These are phyloP conservation scores for Purshia tridentata DNA, from an alignment of 306 rosid genomes.

Conservation along the genomic window DNA sequence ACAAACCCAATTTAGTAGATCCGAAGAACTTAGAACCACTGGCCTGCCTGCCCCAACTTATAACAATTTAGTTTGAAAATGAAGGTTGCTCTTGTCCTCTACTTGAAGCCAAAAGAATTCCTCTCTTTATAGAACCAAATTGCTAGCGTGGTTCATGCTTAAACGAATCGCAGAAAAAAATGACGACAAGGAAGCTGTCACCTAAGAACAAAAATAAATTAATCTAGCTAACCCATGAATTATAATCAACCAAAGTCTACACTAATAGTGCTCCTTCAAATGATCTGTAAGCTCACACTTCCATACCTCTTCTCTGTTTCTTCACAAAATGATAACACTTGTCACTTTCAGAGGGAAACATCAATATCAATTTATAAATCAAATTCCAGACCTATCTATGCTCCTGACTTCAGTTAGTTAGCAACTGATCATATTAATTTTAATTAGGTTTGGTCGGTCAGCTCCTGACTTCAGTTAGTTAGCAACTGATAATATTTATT, in stretches of 20 bases:
- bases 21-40: neutral
- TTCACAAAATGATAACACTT: conserved; percentile 33
- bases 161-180: conserved; percentile 18
- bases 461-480: too few species aligned
- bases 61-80: neutral
- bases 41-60: neutral
- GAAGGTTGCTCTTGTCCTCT: conserved; percentile 2
- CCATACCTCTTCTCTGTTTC: neutral
- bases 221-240: neutral
- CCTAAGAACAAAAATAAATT: too few species aligned
- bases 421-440: too few species aligned
- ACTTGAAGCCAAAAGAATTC: conserved; percentile 3
- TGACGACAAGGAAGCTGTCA: conserved; percentile 19
- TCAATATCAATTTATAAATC: conserved; percentile 5
- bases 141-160: conserved; percentile 18
- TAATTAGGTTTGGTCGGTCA: too few species aligned
- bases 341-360: conserved; percentile 15
- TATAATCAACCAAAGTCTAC: neutral
- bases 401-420: too few species aligned
- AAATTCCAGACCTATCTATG: too few species aligned
- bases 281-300: conserved; percentile 10
- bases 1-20: too few species aligned
- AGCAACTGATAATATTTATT: too few species aligned
- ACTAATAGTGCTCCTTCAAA: conserved; percentile 13
- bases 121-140: conserved; percentile 1